These are phyloP conservation scores for Lablab purpureus DNA, from an alignment of 306 rosid species.

Conservation along the genomic window DNA sequence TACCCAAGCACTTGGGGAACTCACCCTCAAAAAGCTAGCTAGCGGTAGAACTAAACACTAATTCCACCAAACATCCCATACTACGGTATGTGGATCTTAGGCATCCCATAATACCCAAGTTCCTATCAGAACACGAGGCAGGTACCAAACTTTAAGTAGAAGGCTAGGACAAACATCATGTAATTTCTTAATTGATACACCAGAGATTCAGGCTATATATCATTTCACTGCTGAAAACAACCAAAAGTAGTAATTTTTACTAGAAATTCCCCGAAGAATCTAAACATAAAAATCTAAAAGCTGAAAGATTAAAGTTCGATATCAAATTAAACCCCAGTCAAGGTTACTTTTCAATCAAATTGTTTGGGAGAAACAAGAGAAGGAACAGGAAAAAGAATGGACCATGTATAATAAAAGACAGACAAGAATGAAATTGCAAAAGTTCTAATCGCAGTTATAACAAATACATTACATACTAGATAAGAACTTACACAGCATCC, in stretches of 20 bases:
- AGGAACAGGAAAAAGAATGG: neutral
- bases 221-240: too few species aligned
- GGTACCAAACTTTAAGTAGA: slow-evolving; percentile 24
- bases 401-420: neutral
- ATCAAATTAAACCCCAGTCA: neutral
- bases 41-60: too few species aligned
- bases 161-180: neutral
- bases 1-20: too few species aligned
- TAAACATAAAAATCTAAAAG: too few species aligned
- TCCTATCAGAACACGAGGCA: neutral
- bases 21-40: too few species aligned
- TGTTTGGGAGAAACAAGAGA: neutral
- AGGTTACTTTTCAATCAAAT: slow-evolving; percentile 19
- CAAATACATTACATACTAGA: neutral
- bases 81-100: too few species aligned
- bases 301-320: neutral
- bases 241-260: neutral
- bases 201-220: too few species aligned
- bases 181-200: too few species aligned
- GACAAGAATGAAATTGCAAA: neutral
- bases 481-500: slow-evolving; percentile 8
- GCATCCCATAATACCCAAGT: too few species aligned
- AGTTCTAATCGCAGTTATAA: slow-evolving; percentile 4
- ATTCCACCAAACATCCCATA: too few species aligned
- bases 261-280: neutral